These are phyloP conservation scores for Phytophthora pini DNA, from an alignment of 352 stramenopile genomes.

Conservation along the genomic window DNA sequence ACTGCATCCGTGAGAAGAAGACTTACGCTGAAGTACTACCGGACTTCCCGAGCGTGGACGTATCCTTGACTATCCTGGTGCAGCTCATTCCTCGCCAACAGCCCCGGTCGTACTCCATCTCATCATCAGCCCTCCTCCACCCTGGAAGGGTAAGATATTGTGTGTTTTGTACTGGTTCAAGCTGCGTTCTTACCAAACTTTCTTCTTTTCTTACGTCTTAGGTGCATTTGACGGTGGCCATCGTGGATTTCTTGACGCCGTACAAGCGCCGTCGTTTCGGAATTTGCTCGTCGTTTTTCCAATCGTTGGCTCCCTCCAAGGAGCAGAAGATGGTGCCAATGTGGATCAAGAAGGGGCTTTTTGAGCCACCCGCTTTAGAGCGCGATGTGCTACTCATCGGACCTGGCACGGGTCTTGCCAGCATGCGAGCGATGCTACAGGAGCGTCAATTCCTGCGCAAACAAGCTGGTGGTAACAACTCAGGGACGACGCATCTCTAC, in stretches of 20 bases:
- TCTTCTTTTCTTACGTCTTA: conserved; percentile 20
- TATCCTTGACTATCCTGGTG: conserved; percentile 78
- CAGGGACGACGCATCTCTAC: conserved; percentile 68
- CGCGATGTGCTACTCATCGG: conserved; percentile 89
- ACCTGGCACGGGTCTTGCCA: conserved; percentile 90
- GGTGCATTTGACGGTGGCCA: conserved; percentile 85
- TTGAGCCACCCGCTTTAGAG: conserved; percentile 56
- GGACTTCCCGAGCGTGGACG: conserved; percentile 84
- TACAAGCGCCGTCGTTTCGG: conserved; percentile 88
- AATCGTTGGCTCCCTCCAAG: conserved; percentile 55
- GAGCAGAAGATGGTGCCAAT: conserved; percentile 60
- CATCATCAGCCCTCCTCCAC: conserved; percentile 76
- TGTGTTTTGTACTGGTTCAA: background rate
- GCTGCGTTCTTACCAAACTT: conserved; percentile 11
- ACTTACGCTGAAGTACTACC: conserved; percentile 88
- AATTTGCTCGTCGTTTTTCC: conserved; percentile 87
- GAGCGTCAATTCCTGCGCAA: conserved; percentile 71
- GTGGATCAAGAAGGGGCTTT: conserved; percentile 90
- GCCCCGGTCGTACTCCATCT: conserved; percentile 93
- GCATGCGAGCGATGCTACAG: conserved; percentile 91
- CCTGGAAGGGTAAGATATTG: conserved; percentile 43
- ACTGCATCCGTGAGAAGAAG: conserved; percentile 93
- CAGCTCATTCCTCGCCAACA: conserved; percentile 87
- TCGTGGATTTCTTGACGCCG: conserved; percentile 91
- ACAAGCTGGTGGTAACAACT: conserved; percentile 7